Conservation (phyloP, 495 filamentous ascomycete species). For the Astrocystis sublimbata region DNA sequence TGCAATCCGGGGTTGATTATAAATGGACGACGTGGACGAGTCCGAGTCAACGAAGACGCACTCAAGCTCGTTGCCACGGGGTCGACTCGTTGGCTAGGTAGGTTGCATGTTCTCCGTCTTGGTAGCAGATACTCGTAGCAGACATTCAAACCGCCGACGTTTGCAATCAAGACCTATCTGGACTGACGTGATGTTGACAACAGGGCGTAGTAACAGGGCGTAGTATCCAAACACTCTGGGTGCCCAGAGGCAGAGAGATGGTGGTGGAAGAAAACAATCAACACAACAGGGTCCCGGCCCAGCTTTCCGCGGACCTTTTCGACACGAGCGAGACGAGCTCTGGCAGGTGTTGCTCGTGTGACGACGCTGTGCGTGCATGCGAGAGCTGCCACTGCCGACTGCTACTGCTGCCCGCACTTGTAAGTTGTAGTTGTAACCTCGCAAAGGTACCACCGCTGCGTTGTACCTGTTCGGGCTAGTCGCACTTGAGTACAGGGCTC, state of each 20-base stretch:
- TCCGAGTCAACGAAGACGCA: background rate
- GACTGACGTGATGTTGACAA: too few relatives aligned
- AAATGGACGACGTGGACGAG: too few relatives aligned
- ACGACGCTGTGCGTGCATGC: too few relatives aligned
- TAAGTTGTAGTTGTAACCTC: background rate
- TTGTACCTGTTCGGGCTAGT: too few relatives aligned
- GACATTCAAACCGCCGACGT: background rate
- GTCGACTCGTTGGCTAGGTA: conserved; percentile 1
- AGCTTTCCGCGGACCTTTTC: too few relatives aligned
- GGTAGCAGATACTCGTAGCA: background rate
- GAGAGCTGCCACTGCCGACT: background rate
- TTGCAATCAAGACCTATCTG: background rate
- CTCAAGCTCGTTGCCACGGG: background rate
- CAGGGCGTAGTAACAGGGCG: too few relatives aligned
- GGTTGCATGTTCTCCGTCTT: conserved; percentile 9
- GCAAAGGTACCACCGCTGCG: background rate
- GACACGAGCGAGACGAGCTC: too few relatives aligned
- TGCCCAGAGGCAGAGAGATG: too few relatives aligned
- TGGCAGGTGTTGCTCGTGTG: background rate
- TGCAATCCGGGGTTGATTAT: conserved; percentile 9
- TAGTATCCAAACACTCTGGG: background rate
- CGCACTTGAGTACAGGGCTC: background rate
- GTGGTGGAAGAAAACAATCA: too few relatives aligned
- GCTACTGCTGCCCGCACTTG: conserved; percentile 7
- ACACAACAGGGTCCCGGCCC: too few relatives aligned